A percentile compares a stretch with the other conserved stretches of the same genome.
Conservation (phyloP, 305 asterid genomes). For the Solanum hybrid region DNA sequence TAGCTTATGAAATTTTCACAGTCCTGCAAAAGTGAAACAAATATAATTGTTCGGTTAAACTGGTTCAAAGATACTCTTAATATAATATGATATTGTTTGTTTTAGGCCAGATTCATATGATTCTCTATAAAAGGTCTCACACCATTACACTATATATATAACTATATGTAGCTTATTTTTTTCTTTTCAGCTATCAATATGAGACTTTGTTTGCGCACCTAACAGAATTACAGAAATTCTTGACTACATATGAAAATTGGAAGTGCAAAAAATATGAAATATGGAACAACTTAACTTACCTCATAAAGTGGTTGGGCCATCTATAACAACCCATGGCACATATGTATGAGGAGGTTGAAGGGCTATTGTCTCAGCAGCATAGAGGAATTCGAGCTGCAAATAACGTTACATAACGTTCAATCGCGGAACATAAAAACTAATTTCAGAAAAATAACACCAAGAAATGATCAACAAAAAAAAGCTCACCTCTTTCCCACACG, state of each 20-base stretch:
- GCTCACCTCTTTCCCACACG: constrained; percentile 56
- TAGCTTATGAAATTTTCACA: constrained; percentile 20
- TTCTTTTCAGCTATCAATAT: background rate
- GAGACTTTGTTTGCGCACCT: background rate
- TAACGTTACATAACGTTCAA: background rate
- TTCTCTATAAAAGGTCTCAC: background rate
- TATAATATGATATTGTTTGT: background rate
- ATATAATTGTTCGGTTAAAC: background rate
- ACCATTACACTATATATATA: background rate
- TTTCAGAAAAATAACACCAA: background rate
- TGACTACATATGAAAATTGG: background rate
- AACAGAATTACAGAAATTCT: background rate
- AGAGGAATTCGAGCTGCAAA: constrained; percentile 58
- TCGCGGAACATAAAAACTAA: constrained; percentile 1
- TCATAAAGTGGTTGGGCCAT: constrained; percentile 76
- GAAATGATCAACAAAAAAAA: background rate
- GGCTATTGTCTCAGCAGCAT: constrained; percentile 54
- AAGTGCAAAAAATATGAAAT: background rate
- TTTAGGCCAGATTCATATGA: background rate
- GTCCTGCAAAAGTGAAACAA: constrained; percentile 16
- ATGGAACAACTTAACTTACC: constrained; percentile 31
- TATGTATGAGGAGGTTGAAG: constrained; percentile 75
- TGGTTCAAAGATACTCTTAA: background rate
- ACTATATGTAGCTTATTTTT: background rate
- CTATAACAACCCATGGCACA: constrained; percentile 83